A percentile compares a stretch with the other conserved stretches of the same genome.
These are phyloP conservation scores for Annulohypoxylon moriforme DNA, from an alignment of 495 filamentous ascomycete genomes.

Conservation along the genomic window DNA sequence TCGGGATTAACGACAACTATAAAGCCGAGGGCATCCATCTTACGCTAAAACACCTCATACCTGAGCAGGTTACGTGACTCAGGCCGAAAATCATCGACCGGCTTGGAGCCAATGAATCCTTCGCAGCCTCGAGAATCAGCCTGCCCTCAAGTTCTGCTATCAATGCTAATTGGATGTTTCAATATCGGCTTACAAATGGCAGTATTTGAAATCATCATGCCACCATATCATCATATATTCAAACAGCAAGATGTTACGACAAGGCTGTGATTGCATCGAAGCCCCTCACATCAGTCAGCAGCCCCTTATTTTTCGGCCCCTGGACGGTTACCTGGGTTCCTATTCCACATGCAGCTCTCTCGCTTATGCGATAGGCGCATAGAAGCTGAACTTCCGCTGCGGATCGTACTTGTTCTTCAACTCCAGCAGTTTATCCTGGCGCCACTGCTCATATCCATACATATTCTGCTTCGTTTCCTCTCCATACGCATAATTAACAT, in stretches of 20 bases:
- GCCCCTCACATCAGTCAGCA: background rate
- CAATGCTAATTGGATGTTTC: background rate
- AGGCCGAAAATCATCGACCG: background rate
- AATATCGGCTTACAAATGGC: background rate
- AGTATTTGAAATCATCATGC: background rate
- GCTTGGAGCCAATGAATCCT: background rate
- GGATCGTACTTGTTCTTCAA: slow-evolving; percentile 71
- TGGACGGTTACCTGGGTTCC: no score
- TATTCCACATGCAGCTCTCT: background rate
- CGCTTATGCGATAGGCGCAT: slow-evolving; percentile 56
- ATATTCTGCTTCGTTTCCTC: slow-evolving; percentile 57
- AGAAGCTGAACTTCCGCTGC: slow-evolving; percentile 62
- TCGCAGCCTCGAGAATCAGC: background rate
- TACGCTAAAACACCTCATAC: background rate
- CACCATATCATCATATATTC: background rate
- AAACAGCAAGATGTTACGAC: background rate
- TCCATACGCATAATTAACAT: slow-evolving; percentile 72
- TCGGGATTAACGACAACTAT: slow-evolving; percentile 8
- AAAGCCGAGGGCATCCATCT: slow-evolving; percentile 8
- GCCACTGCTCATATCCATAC: slow-evolving; percentile 67
- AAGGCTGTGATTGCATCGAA: background rate
- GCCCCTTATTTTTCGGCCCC: background rate
- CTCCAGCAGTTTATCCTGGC: slow-evolving; percentile 52
- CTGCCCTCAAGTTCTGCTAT: background rate
- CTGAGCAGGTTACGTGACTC: background rate